These are phyloP conservation scores for Helminthosporium solani DNA, from an alignment of 2,329 filamentous ascomycete genomes.

Conservation along the genomic window DNA sequence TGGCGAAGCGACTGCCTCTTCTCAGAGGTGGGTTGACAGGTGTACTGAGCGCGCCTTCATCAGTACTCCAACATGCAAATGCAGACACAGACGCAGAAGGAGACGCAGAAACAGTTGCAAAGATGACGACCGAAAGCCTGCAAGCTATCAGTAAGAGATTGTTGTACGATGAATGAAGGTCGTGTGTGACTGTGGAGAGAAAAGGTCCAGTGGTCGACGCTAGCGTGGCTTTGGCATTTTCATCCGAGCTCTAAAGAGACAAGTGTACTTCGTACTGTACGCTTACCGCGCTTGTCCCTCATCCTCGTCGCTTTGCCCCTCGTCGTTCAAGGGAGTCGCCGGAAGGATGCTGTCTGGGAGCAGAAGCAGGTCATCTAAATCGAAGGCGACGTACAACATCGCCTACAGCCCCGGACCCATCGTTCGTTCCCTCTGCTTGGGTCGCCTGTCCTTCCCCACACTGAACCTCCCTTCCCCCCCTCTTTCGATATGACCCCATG, in stretches of 20 bases:
- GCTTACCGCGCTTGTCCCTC: background rate
- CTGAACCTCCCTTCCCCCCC: too few species aligned
- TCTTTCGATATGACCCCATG: background rate
- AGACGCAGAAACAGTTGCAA: too few species aligned
- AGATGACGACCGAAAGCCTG: too few species aligned
- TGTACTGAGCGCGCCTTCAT: too few species aligned
- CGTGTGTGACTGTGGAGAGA: background rate
- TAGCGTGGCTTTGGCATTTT: conserved; percentile 7
- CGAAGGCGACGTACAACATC: too few species aligned
- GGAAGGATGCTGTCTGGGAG: background rate
- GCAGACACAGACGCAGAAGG: too few species aligned
- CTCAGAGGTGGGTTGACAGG: too few species aligned
- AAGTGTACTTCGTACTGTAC: background rate
- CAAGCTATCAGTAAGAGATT: background rate
- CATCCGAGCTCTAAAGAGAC: background rate
- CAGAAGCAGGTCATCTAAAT: background rate
- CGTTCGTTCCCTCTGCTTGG: conserved; percentile 6
- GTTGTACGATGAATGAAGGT: background rate
- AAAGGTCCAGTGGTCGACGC: conserved; percentile 7
- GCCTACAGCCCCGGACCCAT: too few species aligned
- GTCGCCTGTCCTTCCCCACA: conserved; percentile 1
- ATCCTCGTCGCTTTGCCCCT: background rate
- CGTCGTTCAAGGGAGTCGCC: background rate
- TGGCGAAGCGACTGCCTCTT: too few species aligned
- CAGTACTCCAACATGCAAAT: too few species aligned